phyloP scores from a whole-genome alignment of 2,329 filamentous ascomycete species.

The Epichloe festucae region DNA sequence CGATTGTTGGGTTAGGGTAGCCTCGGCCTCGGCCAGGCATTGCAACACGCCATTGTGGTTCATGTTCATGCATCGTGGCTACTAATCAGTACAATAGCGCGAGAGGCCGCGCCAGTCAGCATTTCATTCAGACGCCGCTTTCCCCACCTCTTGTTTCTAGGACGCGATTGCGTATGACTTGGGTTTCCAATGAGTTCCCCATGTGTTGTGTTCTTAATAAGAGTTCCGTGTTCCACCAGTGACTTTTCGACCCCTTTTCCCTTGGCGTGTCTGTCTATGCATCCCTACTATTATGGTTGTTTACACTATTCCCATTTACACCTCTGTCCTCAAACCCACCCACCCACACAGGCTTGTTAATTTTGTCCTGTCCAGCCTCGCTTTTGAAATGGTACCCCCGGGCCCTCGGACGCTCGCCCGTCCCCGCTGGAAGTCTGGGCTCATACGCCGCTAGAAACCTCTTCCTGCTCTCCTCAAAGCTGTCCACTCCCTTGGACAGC shows the following conservation, averaged over 20 bases:
- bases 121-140: too few relatives aligned
- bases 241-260: not conserved
- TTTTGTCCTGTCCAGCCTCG: constrained; percentile 49
- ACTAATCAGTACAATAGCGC: too few relatives aligned
- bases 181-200: too few relatives aligned
- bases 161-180: too few relatives aligned
- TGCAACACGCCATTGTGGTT: too few relatives aligned
- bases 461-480: constrained; percentile 42
- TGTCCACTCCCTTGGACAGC: constrained; percentile 40
- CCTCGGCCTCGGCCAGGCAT: too few relatives aligned
- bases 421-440: constrained; percentile 55
- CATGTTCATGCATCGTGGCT: too few relatives aligned
- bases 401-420: constrained; percentile 64
- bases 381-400: constrained; percentile 75
- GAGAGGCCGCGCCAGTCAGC: too few relatives aligned
- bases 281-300: not conserved
- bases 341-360: constrained; percentile 56
- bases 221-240: too few relatives aligned
- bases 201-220: too few relatives aligned
- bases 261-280: not conserved
- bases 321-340: constrained; percentile 12
- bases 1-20: too few relatives aligned
- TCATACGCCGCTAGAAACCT: constrained; percentile 48
- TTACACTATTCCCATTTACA: not conserved
- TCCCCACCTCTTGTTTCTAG: not conserved